Evolutionary conservation across 768 basidiomycete species (phyloP), one percentile per base, ranked within the genome.

Genomic region (Calocybe indica): DNA sequence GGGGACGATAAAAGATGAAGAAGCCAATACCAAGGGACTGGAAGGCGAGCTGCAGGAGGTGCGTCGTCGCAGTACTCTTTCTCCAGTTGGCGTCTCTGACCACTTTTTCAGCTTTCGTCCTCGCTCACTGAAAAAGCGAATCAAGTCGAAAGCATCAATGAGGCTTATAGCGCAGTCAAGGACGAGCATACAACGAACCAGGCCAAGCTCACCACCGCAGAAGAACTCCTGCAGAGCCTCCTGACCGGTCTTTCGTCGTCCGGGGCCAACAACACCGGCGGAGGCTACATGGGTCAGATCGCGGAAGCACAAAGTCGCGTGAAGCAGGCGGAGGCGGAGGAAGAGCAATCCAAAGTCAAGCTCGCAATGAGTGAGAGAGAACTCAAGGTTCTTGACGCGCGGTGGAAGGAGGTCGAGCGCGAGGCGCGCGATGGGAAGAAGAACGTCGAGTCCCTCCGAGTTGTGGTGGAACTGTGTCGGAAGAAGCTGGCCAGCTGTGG

Each of bases 211-310:
- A 62, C 76, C 10, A 86, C 80, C 13, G 78, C 85, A 11, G 94
- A 98, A 64, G 91, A 93, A 56, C 85, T 98, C n/a, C 75, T 98
- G 0, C 95, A 98, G 63, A 91, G 92, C 0, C 81, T 98, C 13
- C 74, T 95, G 40, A 98, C 95, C 0, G 96, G 96, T 38, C 80
- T 97, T 7, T 83, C 92, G 1, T 85, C 88, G 4, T 75, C 70
- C 36, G 75, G 76, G 43, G 65, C 73, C 29, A 81, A 79, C 49
- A 82, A 81, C 36, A 78, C 81, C 12, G 79, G 82, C 7, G 92
- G 93, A 2, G 96, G 96, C 0, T 98, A 97, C 64, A 86, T 98
- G 82, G 96, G 93, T 13, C 94, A 97, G 62, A 79, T 99, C 37
- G 88, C 93, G 1, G 83, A 90, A 10, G 89, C 93, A 0, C 82